Conservation (phyloP, 1,284 basidiomycete genomes). For the Trametes hirsuta region DNA sequence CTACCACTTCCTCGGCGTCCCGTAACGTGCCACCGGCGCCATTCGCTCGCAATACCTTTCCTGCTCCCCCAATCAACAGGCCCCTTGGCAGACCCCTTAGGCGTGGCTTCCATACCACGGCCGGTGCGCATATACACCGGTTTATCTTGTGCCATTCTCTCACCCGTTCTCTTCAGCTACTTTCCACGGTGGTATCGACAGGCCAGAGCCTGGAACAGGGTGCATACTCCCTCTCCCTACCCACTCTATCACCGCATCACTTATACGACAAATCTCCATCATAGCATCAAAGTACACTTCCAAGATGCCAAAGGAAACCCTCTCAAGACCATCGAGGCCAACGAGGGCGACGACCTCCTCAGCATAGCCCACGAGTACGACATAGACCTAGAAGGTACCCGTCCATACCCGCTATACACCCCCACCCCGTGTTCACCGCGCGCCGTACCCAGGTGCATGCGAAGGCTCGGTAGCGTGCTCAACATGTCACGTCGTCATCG, state of each 20-base stretch:
- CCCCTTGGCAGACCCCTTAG: background rate
- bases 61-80: background rate
- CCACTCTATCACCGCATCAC: background rate
- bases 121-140: background rate
- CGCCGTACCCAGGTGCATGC: slow-evolving; percentile 74
- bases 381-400: slow-evolving; percentile 93
- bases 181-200: slow-evolving; percentile 46
- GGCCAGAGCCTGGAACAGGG: slow-evolving; percentile 68
- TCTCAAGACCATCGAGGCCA: slow-evolving; percentile 89
- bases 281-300: slow-evolving; percentile 88
- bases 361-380: slow-evolving; percentile 95
- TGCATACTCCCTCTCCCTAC: slow-evolving; percentile 41
- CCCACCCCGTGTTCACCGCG: background rate
- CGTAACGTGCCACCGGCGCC: background rate
- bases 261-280: slow-evolving; percentile 10
- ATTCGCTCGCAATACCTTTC: background rate
- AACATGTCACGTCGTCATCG: slow-evolving; percentile 94
- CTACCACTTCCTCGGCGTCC: background rate
- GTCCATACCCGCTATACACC: background rate
- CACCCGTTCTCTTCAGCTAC: slow-evolving; percentile 21
- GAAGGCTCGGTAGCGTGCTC: slow-evolving; percentile 98
- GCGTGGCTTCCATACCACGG: slow-evolving; percentile 3
- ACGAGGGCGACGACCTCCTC: slow-evolving; percentile 93
- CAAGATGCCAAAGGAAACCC: slow-evolving; percentile 84
- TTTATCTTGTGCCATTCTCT: background rate